Conservation (phyloP, 441 rosid genomes). For the Macaranga tanarius region DNA sequence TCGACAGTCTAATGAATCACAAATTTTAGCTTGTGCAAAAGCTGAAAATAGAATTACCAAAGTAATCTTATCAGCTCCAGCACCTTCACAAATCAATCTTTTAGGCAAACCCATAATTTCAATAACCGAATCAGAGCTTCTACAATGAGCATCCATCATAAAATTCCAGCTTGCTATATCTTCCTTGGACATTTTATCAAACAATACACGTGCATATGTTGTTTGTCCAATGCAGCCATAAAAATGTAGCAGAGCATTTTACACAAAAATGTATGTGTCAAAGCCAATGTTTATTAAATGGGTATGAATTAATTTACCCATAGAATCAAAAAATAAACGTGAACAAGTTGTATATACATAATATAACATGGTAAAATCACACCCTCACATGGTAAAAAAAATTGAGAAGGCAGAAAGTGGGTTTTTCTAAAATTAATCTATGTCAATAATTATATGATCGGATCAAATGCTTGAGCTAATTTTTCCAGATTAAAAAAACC, state of each 20-base stretch:
- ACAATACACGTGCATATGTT: slow-evolving; percentile 10
- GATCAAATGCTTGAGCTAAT: no score
- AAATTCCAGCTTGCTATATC: slow-evolving; percentile 33
- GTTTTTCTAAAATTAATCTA: no score
- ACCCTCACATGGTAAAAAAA: no score
- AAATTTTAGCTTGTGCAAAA: slow-evolving; percentile 15
- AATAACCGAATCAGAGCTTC: not conserved
- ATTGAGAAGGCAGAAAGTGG: no score
- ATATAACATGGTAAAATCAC: no score
- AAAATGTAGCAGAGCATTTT: slow-evolving; percentile 23
- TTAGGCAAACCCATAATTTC: slow-evolving; percentile 25
- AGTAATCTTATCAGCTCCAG: slow-evolving; percentile 26
- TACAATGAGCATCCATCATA: slow-evolving; percentile 18
- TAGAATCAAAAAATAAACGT: slow-evolving; percentile 4
- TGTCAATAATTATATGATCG: no score
- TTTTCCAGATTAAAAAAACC: no score
- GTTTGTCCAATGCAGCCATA: slow-evolving; percentile 2
- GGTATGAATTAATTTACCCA: slow-evolving; percentile 28
- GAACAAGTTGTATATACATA: no score
- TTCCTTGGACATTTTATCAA: slow-evolving; percentile 26
- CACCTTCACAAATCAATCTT: slow-evolving; percentile 11
- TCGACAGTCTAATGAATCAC: slow-evolving; percentile 20
- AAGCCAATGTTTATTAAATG: slow-evolving; percentile 21
- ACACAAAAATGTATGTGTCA: slow-evolving; percentile 22
- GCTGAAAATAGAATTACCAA: slow-evolving; percentile 31